Evolutionary conservation across 2,329 filamentous ascomycete genomes (phyloP).

Genomic region (Lasiodiplodia gonubiensis): DNA sequence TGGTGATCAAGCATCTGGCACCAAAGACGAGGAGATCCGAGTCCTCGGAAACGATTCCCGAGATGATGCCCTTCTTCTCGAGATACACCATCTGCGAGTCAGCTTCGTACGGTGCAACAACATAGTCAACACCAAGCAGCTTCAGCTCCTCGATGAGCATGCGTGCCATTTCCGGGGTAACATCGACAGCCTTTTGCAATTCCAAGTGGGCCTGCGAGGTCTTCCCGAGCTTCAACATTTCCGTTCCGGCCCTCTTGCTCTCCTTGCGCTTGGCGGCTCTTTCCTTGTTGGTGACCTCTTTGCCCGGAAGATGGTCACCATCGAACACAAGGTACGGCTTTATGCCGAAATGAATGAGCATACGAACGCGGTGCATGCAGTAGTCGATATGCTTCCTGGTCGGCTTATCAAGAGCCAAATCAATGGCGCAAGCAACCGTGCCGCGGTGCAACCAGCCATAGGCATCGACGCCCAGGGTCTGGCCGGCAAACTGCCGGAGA

Average conservation of each 20-base stretch:
- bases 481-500: conserved; percentile 83
- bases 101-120: conserved; percentile 96
- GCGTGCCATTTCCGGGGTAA: conserved; percentile 94
- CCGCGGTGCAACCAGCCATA: conserved; percentile 99
- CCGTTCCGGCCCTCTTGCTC: conserved; percentile 75
- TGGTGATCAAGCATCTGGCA: conserved; percentile 86
- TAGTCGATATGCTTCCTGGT: conserved; percentile 93
- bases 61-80: conserved; percentile 80
- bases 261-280: conserved; percentile 77
- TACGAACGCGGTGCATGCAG: conserved; percentile 85
- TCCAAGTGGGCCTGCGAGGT: conserved; percentile 79
- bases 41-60: conserved; percentile 92
- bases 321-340: conserved; percentile 97
- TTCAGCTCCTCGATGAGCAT: conserved; percentile 92
- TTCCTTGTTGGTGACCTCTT: conserved; percentile 82
- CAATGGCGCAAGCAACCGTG: conserved; percentile 85
- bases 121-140: conserved; percentile 76
- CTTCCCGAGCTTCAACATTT: conserved; percentile 82
- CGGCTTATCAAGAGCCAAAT: conserved; percentile 85
- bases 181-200: conserved; percentile 92
- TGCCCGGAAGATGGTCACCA: conserved; percentile 92
- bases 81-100: conserved; percentile 97
- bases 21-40: conserved; percentile 96
- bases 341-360: conserved; percentile 92
- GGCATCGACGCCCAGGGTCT: conserved; percentile 92